A percentile compares a stretch with the other conserved stretches of the same genome.
Conservation (phyloP, 1,284 basidiomycete genomes). For the Neonothopanus nambi region DNA sequence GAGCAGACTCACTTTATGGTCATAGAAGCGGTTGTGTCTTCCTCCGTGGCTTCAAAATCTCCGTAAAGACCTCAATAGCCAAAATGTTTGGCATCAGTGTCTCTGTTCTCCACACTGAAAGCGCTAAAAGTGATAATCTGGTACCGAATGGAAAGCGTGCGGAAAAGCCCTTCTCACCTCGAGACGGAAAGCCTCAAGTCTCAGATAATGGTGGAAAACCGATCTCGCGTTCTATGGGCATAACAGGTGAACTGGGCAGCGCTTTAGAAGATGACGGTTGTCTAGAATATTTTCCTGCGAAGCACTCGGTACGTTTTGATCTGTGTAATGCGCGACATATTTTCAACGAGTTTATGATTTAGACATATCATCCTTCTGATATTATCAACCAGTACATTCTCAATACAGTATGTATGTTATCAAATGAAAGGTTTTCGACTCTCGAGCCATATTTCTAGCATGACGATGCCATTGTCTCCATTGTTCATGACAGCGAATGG, state of each 20-base stretch:
- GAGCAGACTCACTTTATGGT: background rate
- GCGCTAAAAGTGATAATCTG: background rate
- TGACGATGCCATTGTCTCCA: background rate
- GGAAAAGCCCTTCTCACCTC: background rate
- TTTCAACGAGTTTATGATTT: background rate
- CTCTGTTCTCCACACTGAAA: background rate
- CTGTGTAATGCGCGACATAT: background rate
- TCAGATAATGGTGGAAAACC: background rate
- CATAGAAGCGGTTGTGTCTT: background rate
- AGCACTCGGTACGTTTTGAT: background rate
- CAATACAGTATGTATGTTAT: background rate
- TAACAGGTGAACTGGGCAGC: background rate
- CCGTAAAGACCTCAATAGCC: background rate
- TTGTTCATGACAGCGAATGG: conserved; percentile 1
- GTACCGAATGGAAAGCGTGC: background rate
- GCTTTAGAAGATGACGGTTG: background rate
- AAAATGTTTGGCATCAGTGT: background rate
- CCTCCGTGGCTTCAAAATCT: conserved; percentile 1
- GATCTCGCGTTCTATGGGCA: background rate
- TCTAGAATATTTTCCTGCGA: background rate
- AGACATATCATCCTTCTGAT: conserved; percentile 4
- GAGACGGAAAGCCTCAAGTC: no score
- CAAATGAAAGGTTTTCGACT: background rate
- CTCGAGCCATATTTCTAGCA: background rate
- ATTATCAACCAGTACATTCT: conserved; percentile 4